Percentiles rank a stretch among this genome's conserved stretches.
phyloP scores from a whole-genome alignment of 768 basidiomycete species.

The Phylloporus sp. region DNA sequence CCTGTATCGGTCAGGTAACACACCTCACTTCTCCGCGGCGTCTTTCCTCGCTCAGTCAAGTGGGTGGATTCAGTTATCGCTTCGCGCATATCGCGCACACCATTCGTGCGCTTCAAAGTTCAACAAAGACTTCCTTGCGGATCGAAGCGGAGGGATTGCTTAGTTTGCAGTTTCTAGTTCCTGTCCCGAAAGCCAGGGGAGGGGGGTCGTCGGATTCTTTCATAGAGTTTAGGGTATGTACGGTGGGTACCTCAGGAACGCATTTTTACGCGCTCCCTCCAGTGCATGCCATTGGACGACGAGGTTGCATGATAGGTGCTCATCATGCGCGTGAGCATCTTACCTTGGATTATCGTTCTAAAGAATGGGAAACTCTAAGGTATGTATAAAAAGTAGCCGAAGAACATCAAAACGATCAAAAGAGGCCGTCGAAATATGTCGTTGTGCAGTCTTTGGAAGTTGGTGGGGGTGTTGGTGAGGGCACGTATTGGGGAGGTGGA shows the following conservation, averaged over 20 bases:
- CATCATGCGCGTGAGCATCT: neutral
- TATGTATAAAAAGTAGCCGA: constrained; percentile 6
- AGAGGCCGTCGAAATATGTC: constrained; percentile 41
- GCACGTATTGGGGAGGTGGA: constrained; percentile 33
- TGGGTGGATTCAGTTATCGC: constrained; percentile 56
- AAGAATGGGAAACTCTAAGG: constrained; percentile 15
- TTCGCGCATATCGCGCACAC: constrained; percentile 72
- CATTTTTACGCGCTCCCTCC: constrained; percentile 8
- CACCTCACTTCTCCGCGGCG: neutral
- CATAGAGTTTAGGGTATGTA: constrained; percentile 81
- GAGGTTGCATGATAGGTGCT: constrained; percentile 15
- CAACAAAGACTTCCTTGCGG: constrained; percentile 83
- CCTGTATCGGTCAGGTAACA: constrained; percentile 67
- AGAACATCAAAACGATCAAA: constrained; percentile 15
- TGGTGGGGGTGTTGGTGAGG: constrained; percentile 6
- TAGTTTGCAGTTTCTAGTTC: constrained; percentile 89
- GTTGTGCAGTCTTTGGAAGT: constrained; percentile 26
- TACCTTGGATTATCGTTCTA: neutral
- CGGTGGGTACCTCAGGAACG: neutral
- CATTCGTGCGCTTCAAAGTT: constrained; percentile 70
- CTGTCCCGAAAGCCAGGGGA: constrained; percentile 37
- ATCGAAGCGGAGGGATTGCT: constrained; percentile 80
- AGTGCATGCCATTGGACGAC: constrained; percentile 32
- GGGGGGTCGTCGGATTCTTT: constrained; percentile 56
- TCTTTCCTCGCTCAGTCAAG: neutral